Base-by-base conservation (phyloP, 2,329 filamentous ascomycete species). In the Penicillium nordicum region DNA sequence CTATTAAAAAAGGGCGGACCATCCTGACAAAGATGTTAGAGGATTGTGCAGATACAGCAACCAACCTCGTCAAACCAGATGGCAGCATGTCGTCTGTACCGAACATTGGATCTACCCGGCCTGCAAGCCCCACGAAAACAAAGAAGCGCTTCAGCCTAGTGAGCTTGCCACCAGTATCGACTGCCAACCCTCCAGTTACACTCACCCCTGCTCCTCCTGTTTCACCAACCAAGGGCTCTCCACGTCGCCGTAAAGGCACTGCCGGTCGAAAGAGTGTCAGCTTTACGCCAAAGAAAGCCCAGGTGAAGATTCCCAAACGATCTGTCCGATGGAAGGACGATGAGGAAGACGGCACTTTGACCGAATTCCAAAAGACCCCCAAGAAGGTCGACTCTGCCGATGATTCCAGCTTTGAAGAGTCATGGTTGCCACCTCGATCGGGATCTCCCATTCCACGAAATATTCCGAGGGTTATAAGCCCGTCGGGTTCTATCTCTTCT, bases 301-400 rank as follows among this genome's bases (percentile, higher is more conserved):
- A 69, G 27, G 47, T 60, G 11, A 86, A 89, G 75, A 88, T 87
- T 73, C 81, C 84, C 10, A 91, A 91, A 74, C 84, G 92, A 58
- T 87, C 83, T 44, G 93, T 99, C 6, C 85, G 93, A 62, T 99
- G 94, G 94, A 87, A 90, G 57, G 92, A 96, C 67, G 94, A 97
- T 66, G 90, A 88, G 2, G 88, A 95, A 68, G 86, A 93, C 50
- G 92, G 92, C 25, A 87, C 88, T 0, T 78, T 97, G 54, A 92
- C 89, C 11, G 94, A 97, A 70, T 97, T 93, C 70, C 90, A 93
- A 69, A 90, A 91, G 75, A 97, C 93, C 3, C 93, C 94, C 1
- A 84, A 92, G 72, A 89, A 87, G 69, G 73, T 82, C 9, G 79
- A 83, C 16, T 79, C 79, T 2, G 83, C 84, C 0, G 83, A 85